These are phyloP conservation scores for Agrocybe pediades DNA, from an alignment of 768 basidiomycete species.

Conservation along the genomic window DNA sequence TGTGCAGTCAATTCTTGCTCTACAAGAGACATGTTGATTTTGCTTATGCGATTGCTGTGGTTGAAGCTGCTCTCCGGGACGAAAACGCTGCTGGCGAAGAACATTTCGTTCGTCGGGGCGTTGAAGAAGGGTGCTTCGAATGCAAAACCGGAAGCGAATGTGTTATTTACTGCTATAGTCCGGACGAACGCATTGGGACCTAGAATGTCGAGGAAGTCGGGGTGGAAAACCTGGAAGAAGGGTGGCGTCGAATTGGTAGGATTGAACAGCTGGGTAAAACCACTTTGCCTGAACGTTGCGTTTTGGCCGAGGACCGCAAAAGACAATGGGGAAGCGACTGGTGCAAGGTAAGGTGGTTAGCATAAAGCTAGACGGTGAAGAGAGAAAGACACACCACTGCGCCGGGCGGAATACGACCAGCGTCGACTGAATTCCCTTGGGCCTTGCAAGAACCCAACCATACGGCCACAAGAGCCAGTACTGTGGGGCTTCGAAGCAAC, in stretches of 20 bases:
- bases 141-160: conserved; percentile 58
- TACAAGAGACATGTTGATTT: conserved; percentile 61
- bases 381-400: too few relatives aligned
- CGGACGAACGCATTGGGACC: conserved; percentile 57
- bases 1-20: conserved; percentile 40
- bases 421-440: too few relatives aligned
- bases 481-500: too few relatives aligned
- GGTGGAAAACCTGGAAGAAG: conserved; percentile 54
- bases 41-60: conserved; percentile 62
- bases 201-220: conserved; percentile 54
- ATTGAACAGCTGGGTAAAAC: conserved; percentile 50
- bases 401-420: too few relatives aligned
- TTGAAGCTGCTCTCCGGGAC: conserved; percentile 63
- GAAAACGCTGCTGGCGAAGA: conserved; percentile 70
- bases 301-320: conserved; percentile 52
- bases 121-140: conserved; percentile 77
- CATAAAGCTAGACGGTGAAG: too few relatives aligned
- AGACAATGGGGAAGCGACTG: conserved; percentile 31
- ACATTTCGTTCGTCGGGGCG: conserved; percentile 62
- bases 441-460: too few relatives aligned
- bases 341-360: too few relatives aligned
- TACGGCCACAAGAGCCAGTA: too few relatives aligned
- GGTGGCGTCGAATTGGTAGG: conserved; percentile 52
- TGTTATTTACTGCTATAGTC: conserved; percentile 56
- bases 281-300: conserved; percentile 35